Conservation (phyloP, 2,329 filamentous ascomycete genomes). For the Pestalotiopsis sp. region DNA sequence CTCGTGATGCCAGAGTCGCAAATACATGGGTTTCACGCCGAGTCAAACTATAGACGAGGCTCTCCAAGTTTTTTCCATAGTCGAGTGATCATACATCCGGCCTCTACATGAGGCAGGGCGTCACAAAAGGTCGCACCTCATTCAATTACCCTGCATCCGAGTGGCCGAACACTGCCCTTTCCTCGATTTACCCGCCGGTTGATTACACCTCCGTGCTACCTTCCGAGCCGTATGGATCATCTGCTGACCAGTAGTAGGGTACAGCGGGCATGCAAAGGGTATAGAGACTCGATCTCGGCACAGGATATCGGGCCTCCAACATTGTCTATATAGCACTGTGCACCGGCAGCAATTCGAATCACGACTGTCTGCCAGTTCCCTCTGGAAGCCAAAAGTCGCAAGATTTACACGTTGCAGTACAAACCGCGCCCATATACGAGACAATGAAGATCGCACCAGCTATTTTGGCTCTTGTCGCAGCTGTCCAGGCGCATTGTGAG, state of each 20-base stretch:
- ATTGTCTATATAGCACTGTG: background rate
- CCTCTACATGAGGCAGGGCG: background rate
- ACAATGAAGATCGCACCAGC: constrained; percentile 1
- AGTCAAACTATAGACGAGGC: too few species aligned
- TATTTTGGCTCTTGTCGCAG: background rate
- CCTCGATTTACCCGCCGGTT: constrained; percentile 2
- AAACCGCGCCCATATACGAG: background rate
- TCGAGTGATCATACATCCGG: background rate
- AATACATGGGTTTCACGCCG: too few species aligned
- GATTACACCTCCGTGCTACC: background rate
- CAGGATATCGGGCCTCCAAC: background rate
- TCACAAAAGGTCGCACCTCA: background rate
- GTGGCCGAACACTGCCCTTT: background rate
- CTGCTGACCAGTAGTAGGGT: background rate
- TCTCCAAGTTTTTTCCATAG: too few species aligned
- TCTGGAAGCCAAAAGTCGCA: too few species aligned
- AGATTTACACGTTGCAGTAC: too few species aligned
- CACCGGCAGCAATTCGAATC: background rate
- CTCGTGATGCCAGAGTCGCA: too few species aligned
- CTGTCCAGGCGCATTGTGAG: constrained; percentile 9
- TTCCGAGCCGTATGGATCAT: background rate
- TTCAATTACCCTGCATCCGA: background rate
- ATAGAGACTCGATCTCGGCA: background rate
- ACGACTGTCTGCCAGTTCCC: too few species aligned
- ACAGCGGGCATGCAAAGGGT: background rate